These are phyloP conservation scores for Metschnikowia shivogae DNA, from an alignment of 805 yeast genomes.

Conservation along the genomic window DNA sequence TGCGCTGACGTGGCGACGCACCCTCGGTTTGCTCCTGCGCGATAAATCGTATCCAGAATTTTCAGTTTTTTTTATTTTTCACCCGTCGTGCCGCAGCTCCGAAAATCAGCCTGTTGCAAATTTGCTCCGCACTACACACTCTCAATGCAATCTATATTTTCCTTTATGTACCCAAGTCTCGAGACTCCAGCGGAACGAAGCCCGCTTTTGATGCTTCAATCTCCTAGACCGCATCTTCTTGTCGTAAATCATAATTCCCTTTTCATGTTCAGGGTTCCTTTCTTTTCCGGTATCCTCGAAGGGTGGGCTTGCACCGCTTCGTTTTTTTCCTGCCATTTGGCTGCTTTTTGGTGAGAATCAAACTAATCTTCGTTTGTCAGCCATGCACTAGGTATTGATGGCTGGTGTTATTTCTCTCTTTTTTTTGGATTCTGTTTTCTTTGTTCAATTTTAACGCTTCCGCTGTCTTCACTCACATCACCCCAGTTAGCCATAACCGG, in stretches of 20 bases:
- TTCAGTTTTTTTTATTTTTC: background rate
- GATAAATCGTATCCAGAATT: background rate
- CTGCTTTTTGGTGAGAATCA: too few species aligned
- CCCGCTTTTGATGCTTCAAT: background rate
- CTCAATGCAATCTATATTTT: too few species aligned
- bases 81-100: background rate
- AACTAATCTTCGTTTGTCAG: background rate
- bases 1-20: background rate
- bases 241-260: too few species aligned
- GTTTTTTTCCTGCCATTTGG: too few species aligned
- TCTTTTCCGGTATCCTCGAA: background rate
- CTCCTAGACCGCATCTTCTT: background rate
- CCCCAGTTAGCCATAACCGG: constrained; percentile 37
- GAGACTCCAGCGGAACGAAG: too few species aligned
- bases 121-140: background rate
- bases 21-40: constrained; percentile 1
- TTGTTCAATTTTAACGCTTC: background rate
- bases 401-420: background rate
- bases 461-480: constrained; percentile 5
- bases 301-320: background rate
- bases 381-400: too few species aligned
- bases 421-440: background rate
- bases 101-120: background rate
- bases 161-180: too few species aligned
- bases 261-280: too few species aligned